A percentile compares a stretch with the other conserved stretches of the same genome.
Evolutionary conservation across 108 stramenopile genomes (phyloP).

Genomic region (Cyclotella sp.): DNA sequence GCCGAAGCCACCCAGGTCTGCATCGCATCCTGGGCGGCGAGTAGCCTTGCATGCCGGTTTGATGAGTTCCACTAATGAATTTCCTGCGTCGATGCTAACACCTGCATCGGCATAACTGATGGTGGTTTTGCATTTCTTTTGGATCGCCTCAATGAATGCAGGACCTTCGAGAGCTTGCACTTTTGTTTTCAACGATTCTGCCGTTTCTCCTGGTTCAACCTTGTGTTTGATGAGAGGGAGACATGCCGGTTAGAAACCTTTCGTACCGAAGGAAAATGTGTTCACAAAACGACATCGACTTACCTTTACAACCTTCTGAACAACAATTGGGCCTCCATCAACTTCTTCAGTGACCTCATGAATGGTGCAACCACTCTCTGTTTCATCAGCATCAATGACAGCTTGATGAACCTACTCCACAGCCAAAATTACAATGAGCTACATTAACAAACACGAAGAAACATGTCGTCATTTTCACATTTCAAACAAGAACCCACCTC

Average conservation of each 20-base stretch:
- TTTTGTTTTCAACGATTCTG: constrained; percentile 94
- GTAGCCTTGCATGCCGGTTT: constrained; percentile 96
- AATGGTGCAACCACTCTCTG: constrained; percentile 96
- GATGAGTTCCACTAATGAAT: constrained; percentile 94
- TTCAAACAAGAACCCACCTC: constrained; percentile 42
- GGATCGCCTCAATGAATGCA: constrained; percentile 96
- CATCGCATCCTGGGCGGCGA: constrained; percentile 91
- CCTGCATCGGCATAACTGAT: constrained; percentile 96
- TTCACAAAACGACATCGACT: background rate
- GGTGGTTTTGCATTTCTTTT: constrained; percentile 67
- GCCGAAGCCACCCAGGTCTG: constrained; percentile 97
- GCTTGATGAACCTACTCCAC: constrained; percentile 92
- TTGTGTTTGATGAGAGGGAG: constrained; percentile 10
- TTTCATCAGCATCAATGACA: constrained; percentile 93
- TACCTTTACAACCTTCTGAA: constrained; percentile 84
- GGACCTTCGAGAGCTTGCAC: constrained; percentile 96
- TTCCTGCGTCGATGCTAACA: constrained; percentile 97
- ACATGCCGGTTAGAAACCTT: background rate
- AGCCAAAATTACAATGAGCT: background rate
- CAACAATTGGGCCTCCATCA: constrained; percentile 95
- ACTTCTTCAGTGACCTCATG: constrained; percentile 97
- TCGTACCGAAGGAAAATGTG: background rate
- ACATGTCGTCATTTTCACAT: background rate
- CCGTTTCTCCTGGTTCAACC: constrained; percentile 89
- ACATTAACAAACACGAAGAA: background rate